Conservation (phyloP, 2,329 filamentous ascomycete genomes). For the Pezicula carpinea region DNA sequence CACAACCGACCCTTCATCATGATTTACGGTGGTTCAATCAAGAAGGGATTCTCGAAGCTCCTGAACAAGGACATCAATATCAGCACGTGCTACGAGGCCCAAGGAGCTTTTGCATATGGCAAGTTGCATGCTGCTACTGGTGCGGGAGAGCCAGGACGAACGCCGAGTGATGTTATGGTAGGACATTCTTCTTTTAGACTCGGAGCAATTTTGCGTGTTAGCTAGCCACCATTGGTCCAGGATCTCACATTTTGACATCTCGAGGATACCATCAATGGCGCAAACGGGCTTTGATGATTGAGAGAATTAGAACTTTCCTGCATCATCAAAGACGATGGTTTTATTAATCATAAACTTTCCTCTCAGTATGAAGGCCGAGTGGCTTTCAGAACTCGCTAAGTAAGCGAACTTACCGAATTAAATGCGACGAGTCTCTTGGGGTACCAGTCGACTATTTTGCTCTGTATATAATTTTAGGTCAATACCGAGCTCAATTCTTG, state of each 20-base stretch:
- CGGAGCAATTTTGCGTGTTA: too few relatives aligned
- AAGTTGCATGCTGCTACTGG: conserved; percentile 66
- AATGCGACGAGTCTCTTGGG: neutral
- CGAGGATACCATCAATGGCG: too few relatives aligned
- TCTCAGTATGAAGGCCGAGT: neutral
- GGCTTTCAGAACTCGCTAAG: neutral
- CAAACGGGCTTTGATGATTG: too few relatives aligned
- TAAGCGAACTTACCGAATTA: neutral
- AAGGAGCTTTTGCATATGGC: conserved; percentile 77
- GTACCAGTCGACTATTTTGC: too few relatives aligned
- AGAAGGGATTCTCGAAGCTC: conserved; percentile 75
- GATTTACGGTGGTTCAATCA: conserved; percentile 92
- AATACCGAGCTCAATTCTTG: too few relatives aligned
- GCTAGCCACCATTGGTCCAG: too few relatives aligned
- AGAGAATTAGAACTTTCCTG: too few relatives aligned
- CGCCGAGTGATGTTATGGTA: conserved; percentile 67
- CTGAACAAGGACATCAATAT: conserved; percentile 81
- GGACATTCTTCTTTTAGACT: neutral
- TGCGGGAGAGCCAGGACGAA: conserved; percentile 58
- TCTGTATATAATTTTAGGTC: too few relatives aligned
- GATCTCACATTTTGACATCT: too few relatives aligned
- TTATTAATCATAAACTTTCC: neutral
- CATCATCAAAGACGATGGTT: too few relatives aligned
- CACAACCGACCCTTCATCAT: conserved; percentile 91
- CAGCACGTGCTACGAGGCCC: conserved; percentile 80